Conservation (phyloP, 257 asterid genomes). For the Solanum arcanum region DNA sequence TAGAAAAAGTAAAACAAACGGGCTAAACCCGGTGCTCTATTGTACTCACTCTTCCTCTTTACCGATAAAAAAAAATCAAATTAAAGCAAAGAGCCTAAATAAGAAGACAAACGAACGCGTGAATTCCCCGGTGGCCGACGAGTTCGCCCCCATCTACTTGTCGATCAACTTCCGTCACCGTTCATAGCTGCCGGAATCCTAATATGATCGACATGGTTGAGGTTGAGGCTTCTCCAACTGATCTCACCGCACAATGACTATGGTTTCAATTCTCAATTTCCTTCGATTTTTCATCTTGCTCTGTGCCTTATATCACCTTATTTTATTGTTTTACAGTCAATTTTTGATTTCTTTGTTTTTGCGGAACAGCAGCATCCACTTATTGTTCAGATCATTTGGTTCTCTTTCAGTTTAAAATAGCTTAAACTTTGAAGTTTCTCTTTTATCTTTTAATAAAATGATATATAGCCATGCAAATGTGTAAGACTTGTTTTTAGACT, state of each 20-base stretch:
- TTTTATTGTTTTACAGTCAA: neutral
- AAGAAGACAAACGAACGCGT: neutral
- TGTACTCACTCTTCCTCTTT: neutral
- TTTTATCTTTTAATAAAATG: neutral
- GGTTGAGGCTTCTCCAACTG: neutral
- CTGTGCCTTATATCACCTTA: neutral
- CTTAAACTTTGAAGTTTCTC: neutral
- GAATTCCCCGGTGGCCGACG: conserved; percentile 1
- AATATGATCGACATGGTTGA: neutral
- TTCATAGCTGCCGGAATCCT: neutral
- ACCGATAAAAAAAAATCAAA: neutral
- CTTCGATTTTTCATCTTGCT: neutral
- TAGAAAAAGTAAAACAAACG: neutral
- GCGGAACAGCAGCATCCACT: neutral
- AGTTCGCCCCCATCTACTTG: no score
- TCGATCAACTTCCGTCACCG: neutral
- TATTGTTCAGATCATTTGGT: neutral
- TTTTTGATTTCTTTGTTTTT: neutral
- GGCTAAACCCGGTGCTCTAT: neutral
- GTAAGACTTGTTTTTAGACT: neutral
- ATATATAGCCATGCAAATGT: neutral
- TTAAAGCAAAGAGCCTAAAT: neutral
- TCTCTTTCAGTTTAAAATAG: neutral
- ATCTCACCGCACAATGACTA: neutral
- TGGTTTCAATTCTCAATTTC: neutral